Evolutionary conservation across 805 yeast genomes (phyloP).

Genomic region (Suhomyces sp.): DNA sequence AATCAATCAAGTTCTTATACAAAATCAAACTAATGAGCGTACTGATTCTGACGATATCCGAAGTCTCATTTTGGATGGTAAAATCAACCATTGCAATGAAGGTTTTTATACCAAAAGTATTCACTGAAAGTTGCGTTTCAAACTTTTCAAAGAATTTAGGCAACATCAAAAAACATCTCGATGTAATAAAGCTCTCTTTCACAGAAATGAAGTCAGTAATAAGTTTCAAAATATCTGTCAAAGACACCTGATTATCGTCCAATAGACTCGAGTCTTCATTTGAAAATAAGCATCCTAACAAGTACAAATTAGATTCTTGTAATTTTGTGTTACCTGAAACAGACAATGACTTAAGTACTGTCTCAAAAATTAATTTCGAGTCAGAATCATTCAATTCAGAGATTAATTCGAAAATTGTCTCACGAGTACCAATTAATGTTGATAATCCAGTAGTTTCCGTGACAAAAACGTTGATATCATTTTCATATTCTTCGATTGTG

Average conservation of each 20-base stretch:
- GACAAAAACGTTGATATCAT: constrained; percentile 68
- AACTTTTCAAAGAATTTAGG: constrained; percentile 62
- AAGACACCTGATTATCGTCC: constrained; percentile 5
- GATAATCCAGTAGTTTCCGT: constrained; percentile 73
- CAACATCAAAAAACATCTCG: constrained; percentile 50
- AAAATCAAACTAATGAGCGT: constrained; percentile 54
- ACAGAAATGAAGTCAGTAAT: constrained; percentile 8
- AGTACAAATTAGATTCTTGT: constrained; percentile 42
- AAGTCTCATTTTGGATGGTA: constrained; percentile 16
- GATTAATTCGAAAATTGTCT: constrained; percentile 57
- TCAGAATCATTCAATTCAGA: constrained; percentile 48
- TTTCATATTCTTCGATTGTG: constrained; percentile 47
- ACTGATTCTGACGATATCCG: constrained; percentile 26
- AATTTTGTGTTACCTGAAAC: constrained; percentile 21
- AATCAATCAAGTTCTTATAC: constrained; percentile 36
- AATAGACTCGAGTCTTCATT: constrained; percentile 34
- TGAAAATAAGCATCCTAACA: constrained; percentile 42
- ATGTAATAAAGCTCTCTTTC: constrained; percentile 38
- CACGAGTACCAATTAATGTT: constrained; percentile 51
- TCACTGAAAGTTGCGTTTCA: constrained; percentile 30
- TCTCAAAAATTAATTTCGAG: constrained; percentile 18
- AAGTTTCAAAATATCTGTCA: constrained; percentile 10
- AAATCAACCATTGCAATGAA: constrained; percentile 27
- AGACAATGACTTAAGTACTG: neutral
- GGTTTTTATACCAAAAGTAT: constrained; percentile 30